These are phyloP conservation scores for Emydomyces testavorans DNA, from an alignment of 2,329 filamentous ascomycete genomes.

Conservation along the genomic window DNA sequence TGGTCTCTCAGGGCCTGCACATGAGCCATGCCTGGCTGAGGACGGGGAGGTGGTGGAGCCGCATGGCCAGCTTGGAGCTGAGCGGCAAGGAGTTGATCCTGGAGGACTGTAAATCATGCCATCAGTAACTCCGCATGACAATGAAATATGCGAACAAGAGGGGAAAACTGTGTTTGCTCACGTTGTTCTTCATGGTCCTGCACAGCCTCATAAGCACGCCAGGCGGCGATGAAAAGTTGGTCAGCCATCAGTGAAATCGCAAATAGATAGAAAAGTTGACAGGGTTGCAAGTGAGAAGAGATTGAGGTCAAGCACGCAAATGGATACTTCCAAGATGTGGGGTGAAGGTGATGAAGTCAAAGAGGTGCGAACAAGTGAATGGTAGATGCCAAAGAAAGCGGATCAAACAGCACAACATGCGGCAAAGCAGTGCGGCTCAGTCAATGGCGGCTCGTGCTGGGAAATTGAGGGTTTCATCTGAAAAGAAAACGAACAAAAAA, in stretches of 20 bases:
- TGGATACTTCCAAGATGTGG: too few species aligned
- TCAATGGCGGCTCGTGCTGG: neutral
- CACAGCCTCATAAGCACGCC: conserved; percentile 13
- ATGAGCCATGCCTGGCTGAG: conserved; percentile 32
- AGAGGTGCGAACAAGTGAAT: neutral
- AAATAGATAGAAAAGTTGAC: neutral
- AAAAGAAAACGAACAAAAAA: neutral
- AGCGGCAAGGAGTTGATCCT: conserved; percentile 50
- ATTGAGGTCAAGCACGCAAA: too few species aligned
- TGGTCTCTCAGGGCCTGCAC: conserved; percentile 30
- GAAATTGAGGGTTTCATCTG: neutral
- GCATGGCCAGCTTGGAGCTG: conserved; percentile 26
- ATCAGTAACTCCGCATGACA: conserved; percentile 1
- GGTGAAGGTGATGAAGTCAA: too few species aligned
- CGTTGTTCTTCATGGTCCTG: conserved; percentile 38
- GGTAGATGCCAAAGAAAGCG: neutral
- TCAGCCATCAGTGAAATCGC: conserved; percentile 2
- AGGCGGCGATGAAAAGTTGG: neutral
- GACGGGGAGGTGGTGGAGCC: conserved; percentile 36
- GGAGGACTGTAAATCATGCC: conserved; percentile 40
- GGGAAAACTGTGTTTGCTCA: conserved; percentile 20
- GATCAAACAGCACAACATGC: neutral
- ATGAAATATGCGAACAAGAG: neutral
- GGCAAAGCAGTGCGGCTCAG: neutral
- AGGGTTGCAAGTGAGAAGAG: too few species aligned